A percentile compares a stretch with the other conserved stretches of the same genome.
Conservation (phyloP, 2,329 filamentous ascomycete genomes). For the Aspergillus amoenus region DNA sequence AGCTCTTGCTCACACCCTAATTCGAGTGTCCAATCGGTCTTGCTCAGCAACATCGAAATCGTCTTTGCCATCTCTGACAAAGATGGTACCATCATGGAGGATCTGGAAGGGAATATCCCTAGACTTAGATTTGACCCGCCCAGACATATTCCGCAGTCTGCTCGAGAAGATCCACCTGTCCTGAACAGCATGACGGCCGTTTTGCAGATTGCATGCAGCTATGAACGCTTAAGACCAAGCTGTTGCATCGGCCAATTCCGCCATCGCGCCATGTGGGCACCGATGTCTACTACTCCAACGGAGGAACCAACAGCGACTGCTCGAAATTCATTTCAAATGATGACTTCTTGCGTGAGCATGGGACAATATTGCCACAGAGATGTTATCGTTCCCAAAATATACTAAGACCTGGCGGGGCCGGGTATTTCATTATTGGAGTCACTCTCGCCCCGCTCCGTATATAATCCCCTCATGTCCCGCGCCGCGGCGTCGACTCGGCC, state of each 20-base stretch:
- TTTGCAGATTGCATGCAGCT: not conserved
- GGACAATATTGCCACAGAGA: not conserved
- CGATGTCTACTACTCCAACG: not conserved
- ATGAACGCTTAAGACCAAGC: not conserved
- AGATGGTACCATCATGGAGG: too few species aligned
- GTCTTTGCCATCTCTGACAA: too few species aligned
- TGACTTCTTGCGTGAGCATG: constrained; percentile 5
- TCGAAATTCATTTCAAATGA: not conserved
- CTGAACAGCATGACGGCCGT: not conserved
- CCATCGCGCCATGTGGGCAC: not conserved
- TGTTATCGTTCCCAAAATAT: not conserved
- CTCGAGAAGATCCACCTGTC: too few species aligned
- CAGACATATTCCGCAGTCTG: too few species aligned
- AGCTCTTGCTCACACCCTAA: too few species aligned
- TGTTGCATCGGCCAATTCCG: not conserved
- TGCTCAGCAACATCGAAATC: too few species aligned
- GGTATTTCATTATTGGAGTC: not conserved
- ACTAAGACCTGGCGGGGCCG: not conserved
- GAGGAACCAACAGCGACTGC: not conserved
- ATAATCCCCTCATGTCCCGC: not conserved
- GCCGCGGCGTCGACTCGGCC: not conserved
- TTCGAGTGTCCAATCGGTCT: too few species aligned
- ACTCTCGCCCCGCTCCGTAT: not conserved
- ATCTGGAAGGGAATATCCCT: too few species aligned
- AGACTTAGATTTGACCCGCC: too few species aligned